These are phyloP conservation scores for Trypanosoma lewisi DNA, from an alignment of 208 protist species.

Conservation along the genomic window DNA sequence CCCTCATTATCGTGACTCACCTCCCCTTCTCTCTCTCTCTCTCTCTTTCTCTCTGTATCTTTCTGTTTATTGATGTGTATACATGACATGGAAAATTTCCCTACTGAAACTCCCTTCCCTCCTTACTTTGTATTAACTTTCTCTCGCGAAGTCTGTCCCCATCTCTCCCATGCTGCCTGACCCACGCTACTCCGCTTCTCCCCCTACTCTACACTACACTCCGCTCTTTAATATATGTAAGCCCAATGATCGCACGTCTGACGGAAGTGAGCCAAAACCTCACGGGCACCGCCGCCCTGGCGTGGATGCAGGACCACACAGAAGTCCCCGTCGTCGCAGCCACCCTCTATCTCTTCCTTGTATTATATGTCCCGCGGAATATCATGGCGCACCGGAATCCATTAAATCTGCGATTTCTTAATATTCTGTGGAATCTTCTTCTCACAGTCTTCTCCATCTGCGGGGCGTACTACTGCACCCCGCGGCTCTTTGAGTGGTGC, in stretches of 20 bases:
- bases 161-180: not conserved
- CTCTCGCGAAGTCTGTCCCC: no score
- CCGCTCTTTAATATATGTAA: no score
- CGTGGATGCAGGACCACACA: conserved; percentile 56
- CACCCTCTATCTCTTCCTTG: conserved; percentile 55
- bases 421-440: conserved; percentile 77
- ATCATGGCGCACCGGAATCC: conserved; percentile 70
- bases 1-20: no score
- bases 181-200: not conserved
- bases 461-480: conserved; percentile 60
- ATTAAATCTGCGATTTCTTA: conserved; percentile 42
- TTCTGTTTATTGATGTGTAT: no score
- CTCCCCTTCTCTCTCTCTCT: no score
- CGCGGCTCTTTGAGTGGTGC: conserved; percentile 36
- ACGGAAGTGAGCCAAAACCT: no score
- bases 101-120: not conserved
- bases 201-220: no score
- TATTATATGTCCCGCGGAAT: conserved; percentile 56
- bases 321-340: conserved; percentile 51
- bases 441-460: conserved; percentile 73
- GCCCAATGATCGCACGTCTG: no score
- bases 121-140: no score
- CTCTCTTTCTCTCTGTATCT: no score
- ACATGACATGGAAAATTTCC: no score
- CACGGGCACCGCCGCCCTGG: conserved; percentile 30